These are phyloP conservation scores for Primulina huaijiensis DNA, from an alignment of 257 asterid genomes.

Conservation along the genomic window DNA sequence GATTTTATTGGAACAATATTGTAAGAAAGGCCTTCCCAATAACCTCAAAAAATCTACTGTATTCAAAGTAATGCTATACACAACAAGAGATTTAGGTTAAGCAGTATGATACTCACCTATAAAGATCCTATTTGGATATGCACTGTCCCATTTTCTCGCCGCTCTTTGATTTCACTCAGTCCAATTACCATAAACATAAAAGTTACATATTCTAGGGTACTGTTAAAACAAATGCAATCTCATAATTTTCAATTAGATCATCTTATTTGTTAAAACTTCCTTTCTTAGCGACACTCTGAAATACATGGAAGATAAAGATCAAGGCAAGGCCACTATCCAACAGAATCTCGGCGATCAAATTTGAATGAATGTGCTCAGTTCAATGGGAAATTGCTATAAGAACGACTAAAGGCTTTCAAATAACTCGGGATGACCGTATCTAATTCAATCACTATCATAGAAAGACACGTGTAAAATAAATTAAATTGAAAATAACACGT, in stretches of 20 bases:
- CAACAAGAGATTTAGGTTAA: not conserved
- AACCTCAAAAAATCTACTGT: constrained; percentile 7
- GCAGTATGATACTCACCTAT: constrained; percentile 7
- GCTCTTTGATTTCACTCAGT: not conserved
- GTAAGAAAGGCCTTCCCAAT: constrained; percentile 9
- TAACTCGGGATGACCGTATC: constrained; percentile 1
- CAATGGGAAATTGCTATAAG: not conserved
- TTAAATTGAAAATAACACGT: constrained; percentile 1
- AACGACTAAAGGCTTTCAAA: not conserved
- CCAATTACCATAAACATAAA: not conserved
- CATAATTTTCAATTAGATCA: not conserved
- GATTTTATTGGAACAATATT: not conserved
- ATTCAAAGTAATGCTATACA: not conserved
- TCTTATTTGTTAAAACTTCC: constrained; percentile 17
- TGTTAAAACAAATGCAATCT: not conserved
- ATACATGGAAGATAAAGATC: not conserved
- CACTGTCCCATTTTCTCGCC: not conserved
- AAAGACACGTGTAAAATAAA: not conserved
- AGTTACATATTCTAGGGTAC: not conserved
- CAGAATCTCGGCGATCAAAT: not conserved
- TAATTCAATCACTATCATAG: constrained; percentile 12
- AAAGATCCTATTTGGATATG: not conserved
- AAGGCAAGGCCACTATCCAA: constrained; percentile 1
- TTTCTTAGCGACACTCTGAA: not conserved
- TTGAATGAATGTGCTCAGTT: not conserved